phyloP scores from a whole-genome alignment of 805 yeast genomes.

The Zygosaccharomyces bisporus region DNA sequence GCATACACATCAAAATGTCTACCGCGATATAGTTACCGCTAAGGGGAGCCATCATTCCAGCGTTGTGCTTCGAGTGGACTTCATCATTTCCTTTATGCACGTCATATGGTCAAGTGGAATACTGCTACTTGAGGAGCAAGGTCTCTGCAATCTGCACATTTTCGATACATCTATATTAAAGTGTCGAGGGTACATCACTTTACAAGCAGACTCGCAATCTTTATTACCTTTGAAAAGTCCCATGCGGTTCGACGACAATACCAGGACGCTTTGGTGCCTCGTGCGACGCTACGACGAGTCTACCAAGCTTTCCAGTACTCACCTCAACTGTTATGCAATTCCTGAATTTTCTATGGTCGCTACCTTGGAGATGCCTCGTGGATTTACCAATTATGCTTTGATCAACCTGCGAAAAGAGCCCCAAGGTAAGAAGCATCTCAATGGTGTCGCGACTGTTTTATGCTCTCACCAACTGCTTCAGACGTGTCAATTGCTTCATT shows the following conservation, averaged over 20 bases:
- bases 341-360: slow-evolving; percentile 7
- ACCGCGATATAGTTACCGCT: slow-evolving; percentile 1
- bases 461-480: neutral
- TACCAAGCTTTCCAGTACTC: slow-evolving; percentile 9
- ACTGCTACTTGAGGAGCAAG: slow-evolving; percentile 12
- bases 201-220: slow-evolving; percentile 5
- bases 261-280: slow-evolving; percentile 10
- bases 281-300: slow-evolving; percentile 11
- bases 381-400: slow-evolving; percentile 10
- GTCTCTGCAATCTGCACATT: slow-evolving; percentile 13
- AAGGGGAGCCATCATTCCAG: neutral
- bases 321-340: slow-evolving; percentile 10
- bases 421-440: neutral
- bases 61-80: slow-evolving; percentile 8
- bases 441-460: neutral
- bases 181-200: slow-evolving; percentile 16
- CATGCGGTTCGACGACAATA: slow-evolving; percentile 8
- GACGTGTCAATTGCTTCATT: slow-evolving; percentile 1
- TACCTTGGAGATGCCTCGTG: slow-evolving; percentile 11
- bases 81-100: slow-evolving; percentile 14
- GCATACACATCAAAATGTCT: neutral
- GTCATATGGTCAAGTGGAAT: slow-evolving; percentile 16
- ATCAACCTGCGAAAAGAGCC: neutral
- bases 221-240: neutral
- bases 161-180: slow-evolving; percentile 15